Percentiles rank a stretch among this genome's conserved stretches.
Evolutionary conservation across 306 rosid genomes (phyloP).

Genomic region (Fragaria iinumae): DNA sequence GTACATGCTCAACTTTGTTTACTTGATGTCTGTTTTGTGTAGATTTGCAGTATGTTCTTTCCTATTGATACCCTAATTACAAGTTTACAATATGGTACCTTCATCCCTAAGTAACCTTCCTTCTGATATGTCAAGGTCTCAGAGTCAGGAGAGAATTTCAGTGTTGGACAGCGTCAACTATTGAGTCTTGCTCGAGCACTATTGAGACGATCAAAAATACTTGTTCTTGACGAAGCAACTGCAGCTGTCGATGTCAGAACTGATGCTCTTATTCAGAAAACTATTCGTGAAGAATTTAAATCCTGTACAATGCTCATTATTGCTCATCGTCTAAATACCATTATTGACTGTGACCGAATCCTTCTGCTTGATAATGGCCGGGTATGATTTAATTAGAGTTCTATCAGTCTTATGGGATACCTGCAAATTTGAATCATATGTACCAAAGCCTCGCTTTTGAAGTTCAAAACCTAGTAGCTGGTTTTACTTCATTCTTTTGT

Average conservation of each 20-base stretch:
- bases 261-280: conserved; percentile 87
- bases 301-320: conserved; percentile 89
- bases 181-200: conserved; percentile 87
- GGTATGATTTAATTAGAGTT: conserved; percentile 43
- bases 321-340: conserved; percentile 88
- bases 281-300: conserved; percentile 84
- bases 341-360: conserved; percentile 72
- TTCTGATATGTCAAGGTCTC: conserved; percentile 55
- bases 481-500: conserved; percentile 2
- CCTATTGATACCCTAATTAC: background rate
- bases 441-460: background rate
- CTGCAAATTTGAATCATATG: background rate
- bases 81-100: background rate
- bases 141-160: conserved; percentile 92
- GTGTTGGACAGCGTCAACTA: conserved; percentile 93
- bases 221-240: conserved; percentile 92
- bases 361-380: conserved; percentile 75
- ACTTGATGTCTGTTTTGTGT: background rate
- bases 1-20: conserved; percentile 27
- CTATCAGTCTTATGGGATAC: background rate
- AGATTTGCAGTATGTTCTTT: background rate
- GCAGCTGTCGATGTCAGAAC: conserved; percentile 97
- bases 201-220: conserved; percentile 78
- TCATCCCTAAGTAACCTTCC: conserved; percentile 1
- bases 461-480: background rate